A percentile compares a stretch with the other conserved stretches of the same genome.
These are phyloP conservation scores for Hypoxylon trugodes DNA, from an alignment of 495 filamentous ascomycete genomes.

Conservation along the genomic window DNA sequence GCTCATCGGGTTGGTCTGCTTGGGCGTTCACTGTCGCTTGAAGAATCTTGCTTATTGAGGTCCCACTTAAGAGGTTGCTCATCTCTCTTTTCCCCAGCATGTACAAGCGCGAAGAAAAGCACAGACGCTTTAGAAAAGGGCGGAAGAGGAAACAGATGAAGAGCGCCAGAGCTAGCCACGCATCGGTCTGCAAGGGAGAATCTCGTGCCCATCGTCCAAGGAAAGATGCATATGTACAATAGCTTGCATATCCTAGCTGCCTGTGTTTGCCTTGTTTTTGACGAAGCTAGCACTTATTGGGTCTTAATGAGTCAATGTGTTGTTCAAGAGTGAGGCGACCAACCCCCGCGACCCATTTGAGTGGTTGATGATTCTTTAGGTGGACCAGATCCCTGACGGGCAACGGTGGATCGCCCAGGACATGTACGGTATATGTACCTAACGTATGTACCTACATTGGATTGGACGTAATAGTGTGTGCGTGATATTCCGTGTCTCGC, in stretches of 20 bases:
- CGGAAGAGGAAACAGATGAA: slow-evolving; percentile 21
- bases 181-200: slow-evolving; percentile 46
- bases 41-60: slow-evolving; percentile 33
- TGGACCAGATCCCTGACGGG: slow-evolving; percentile 35
- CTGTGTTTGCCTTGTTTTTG: slow-evolving; percentile 41
- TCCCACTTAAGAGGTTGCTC: slow-evolving; percentile 22
- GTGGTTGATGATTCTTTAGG: slow-evolving; percentile 40
- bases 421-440: slow-evolving; percentile 14
- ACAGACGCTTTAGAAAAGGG: slow-evolving; percentile 5
- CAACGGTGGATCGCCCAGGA: slow-evolving; percentile 30
- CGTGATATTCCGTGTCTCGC: no score
- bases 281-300: slow-evolving; percentile 40
- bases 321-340: slow-evolving; percentile 45
- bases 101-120: neutral
- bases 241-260: slow-evolving; percentile 41
- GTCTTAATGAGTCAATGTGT: slow-evolving; percentile 44
- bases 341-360: slow-evolving; percentile 37
- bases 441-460: neutral
- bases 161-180: slow-evolving; percentile 33
- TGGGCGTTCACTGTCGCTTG: slow-evolving; percentile 10
- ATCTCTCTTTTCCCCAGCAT: slow-evolving; percentile 24
- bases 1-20: slow-evolving; percentile 31
- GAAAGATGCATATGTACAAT: slow-evolving; percentile 46
- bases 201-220: slow-evolving; percentile 46
- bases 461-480: neutral